Evolutionary conservation across 2,329 filamentous ascomycete species (phyloP), one percentile per base, ranked within the genome.

Genomic region (Sarocladium kiliense): DNA sequence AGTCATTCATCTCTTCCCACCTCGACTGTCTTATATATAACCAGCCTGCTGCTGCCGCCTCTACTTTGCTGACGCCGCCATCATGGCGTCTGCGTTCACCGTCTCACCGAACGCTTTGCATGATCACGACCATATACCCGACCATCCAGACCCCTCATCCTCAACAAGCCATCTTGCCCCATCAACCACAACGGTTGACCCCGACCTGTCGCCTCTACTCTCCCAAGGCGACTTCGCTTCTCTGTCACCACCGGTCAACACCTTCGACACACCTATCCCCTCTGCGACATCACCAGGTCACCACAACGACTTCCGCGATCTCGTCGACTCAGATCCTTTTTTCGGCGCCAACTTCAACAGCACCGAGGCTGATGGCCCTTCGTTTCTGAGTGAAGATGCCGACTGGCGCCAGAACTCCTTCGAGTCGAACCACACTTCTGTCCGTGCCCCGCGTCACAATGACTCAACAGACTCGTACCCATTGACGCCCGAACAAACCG

Each of bases 401-500:
- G 57, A 60, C 55, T 61, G 64, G 57, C 54, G 63, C 27, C 61
- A 63, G 27, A 18, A 51, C 18, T 56, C 59, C 10, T 55, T 61
- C 37, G 53, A 59, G 14, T 50, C 60, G 32, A 55, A 45, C 54
- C 56, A 58, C 21, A 56, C 55, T 21, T 25, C 58, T 30, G 44
- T 51, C 16, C 50, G 42, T 16, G 60, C 60, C 12, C 49, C 60
- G 56, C 54, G 45, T 56, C 58, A 54, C 56, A 59, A 64, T 41
- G 54, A 65, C 59, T 59, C 58, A 45, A 58, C 66, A 60, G 63
- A 59, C 54, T 56, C 61, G 27, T 75, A 74, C 58, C 80, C 78
- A 32, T 63, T 81, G 60, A 83, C 78, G 58, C 80, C 79, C 25
- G 74, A 77, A 51, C 75, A 75, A 57, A 80, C 77, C 16, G 75